Evolutionary conservation across 2,329 filamentous ascomycete species (phyloP).

Genomic region (Bipolaris victoriae): DNA sequence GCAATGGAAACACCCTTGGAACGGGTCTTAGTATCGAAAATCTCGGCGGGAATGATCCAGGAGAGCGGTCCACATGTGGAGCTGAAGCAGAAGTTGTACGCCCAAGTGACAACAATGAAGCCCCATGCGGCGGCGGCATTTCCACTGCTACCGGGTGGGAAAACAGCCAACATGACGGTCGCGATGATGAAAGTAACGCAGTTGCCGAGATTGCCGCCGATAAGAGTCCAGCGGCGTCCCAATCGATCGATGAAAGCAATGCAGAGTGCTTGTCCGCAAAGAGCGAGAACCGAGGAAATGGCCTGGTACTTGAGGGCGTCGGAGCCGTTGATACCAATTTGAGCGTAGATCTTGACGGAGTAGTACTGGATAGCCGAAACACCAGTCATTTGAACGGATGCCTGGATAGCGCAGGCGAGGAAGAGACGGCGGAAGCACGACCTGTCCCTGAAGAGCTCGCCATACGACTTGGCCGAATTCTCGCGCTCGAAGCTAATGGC

Average conservation of each 20-base stretch:
- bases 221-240: conserved; percentile 75
- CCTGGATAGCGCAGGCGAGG: conserved; percentile 72
- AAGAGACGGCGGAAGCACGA: conserved; percentile 75
- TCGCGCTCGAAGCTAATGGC: conserved; percentile 70
- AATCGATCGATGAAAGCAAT: conserved; percentile 72
- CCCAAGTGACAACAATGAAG: conserved; percentile 78
- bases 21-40: conserved; percentile 78
- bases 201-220: conserved; percentile 74
- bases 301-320: conserved; percentile 77
- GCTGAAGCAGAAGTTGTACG: conserved; percentile 80
- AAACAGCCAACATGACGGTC: conserved; percentile 61
- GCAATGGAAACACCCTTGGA: conserved; percentile 77
- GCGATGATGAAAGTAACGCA: conserved; percentile 75
- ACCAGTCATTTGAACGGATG: conserved; percentile 77
- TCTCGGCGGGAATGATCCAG: conserved; percentile 71
- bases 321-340: conserved; percentile 70
- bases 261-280: conserved; percentile 71
- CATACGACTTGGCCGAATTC: conserved; percentile 71
- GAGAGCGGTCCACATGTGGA: conserved; percentile 72
- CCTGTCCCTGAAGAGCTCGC: conserved; percentile 69
- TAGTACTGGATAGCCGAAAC: conserved; percentile 71
- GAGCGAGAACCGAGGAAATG: conserved; percentile 73
- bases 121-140: conserved; percentile 69
- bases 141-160: conserved; percentile 62
- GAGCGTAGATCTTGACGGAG: conserved; percentile 68